These are phyloP conservation scores for Opeltia flavorubescens DNA, from an alignment of 495 filamentous ascomycete species.

Conservation along the genomic window DNA sequence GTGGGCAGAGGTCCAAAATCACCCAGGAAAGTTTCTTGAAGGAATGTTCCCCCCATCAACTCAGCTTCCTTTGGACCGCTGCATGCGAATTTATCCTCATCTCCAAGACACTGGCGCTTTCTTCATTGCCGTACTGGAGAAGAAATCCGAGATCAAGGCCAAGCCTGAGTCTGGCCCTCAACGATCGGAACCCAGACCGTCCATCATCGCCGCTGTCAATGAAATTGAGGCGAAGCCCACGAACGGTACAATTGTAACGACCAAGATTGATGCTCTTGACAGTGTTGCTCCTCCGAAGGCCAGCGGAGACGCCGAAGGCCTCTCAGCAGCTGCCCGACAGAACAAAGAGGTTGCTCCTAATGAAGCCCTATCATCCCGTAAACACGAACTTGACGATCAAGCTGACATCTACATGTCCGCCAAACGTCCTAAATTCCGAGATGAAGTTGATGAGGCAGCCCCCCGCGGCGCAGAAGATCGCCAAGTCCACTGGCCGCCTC, in stretches of 20 bases:
- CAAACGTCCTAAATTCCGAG: slow-evolving; percentile 31
- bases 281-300: slow-evolving; percentile 28
- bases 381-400: slow-evolving; percentile 28
- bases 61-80: slow-evolving; percentile 67
- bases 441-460: slow-evolving; percentile 20
- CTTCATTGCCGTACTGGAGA: slow-evolving; percentile 91
- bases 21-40: slow-evolving; percentile 49
- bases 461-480: slow-evolving; percentile 32
- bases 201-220: slow-evolving; percentile 39
- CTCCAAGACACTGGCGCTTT: slow-evolving; percentile 93
- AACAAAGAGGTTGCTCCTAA: slow-evolving; percentile 28
- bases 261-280: slow-evolving; percentile 38
- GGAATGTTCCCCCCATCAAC: slow-evolving; percentile 68
- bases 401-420: slow-evolving; percentile 28
- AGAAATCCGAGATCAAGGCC: slow-evolving; percentile 73
- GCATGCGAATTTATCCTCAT: slow-evolving; percentile 89
- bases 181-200: slow-evolving; percentile 31
- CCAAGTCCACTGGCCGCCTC: slow-evolving; percentile 33
- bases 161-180: slow-evolving; percentile 58
- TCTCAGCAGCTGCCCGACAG: slow-evolving; percentile 15
- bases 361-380: slow-evolving; percentile 16
- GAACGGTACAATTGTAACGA: slow-evolving; percentile 26
- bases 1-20: slow-evolving; percentile 62
- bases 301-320: slow-evolving; percentile 20
- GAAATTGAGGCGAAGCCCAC: slow-evolving; percentile 36